These are phyloP conservation scores for Trichoderma semiorbis DNA, from an alignment of 2,329 filamentous ascomycete genomes.

Conservation along the genomic window DNA sequence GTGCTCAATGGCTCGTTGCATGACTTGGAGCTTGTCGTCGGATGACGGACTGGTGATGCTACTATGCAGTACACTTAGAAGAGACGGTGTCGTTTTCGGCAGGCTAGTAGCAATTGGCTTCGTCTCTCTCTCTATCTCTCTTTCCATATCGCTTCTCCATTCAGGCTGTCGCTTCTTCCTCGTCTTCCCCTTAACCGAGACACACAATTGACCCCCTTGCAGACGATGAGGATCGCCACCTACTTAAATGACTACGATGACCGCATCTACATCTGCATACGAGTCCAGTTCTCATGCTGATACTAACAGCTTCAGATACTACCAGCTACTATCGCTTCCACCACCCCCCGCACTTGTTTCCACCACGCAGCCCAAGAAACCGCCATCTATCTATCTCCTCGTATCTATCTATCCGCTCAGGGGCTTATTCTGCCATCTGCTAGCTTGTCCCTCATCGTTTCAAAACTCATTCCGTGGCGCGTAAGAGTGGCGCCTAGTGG, in stretches of 20 bases:
- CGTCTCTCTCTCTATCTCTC: background rate
- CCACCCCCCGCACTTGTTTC: background rate
- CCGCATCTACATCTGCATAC: background rate
- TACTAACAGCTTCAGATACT: background rate
- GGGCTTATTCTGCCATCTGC: background rate
- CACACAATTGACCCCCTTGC: background rate
- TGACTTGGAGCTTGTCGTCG: background rate
- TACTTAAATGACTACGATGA: background rate
- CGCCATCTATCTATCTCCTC: background rate
- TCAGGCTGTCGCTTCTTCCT: background rate
- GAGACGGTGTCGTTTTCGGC: background rate
- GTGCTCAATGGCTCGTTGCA: background rate
- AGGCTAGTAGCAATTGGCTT: background rate
- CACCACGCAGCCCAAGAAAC: background rate
- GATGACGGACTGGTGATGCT: background rate
- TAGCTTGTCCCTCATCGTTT: background rate
- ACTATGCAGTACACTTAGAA: background rate
- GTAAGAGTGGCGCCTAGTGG: background rate
- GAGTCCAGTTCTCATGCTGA: background rate
- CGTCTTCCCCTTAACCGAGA: background rate
- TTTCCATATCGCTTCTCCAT: background rate
- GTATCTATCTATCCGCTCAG: background rate
- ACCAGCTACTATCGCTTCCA: background rate
- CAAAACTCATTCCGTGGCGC: background rate
- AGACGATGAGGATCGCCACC: constrained; percentile 1